A percentile compares a stretch with the other conserved stretches of the same genome.
These are phyloP conservation scores for Cercospora sp. DNA, from an alignment of 2,329 filamentous ascomycete species.

Conservation along the genomic window DNA sequence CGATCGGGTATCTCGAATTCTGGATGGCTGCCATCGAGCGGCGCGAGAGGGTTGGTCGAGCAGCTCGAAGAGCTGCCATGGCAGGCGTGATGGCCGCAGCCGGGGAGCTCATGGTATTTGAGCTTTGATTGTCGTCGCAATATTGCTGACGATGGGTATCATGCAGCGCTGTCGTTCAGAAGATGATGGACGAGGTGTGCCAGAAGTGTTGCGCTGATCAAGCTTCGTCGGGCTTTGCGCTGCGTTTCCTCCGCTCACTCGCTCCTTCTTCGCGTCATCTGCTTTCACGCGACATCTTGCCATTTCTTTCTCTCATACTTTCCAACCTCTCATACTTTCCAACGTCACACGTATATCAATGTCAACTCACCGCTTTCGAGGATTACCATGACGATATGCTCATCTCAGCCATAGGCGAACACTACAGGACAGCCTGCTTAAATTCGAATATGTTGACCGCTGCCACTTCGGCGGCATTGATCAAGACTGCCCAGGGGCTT, in stretches of 20 bases:
- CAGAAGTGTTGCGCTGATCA: neutral
- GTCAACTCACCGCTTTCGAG: neutral
- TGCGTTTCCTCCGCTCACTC: neutral
- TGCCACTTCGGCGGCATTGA: neutral
- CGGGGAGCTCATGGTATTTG: neutral
- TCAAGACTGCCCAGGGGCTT: neutral
- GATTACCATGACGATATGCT: neutral
- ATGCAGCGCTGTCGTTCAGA: neutral
- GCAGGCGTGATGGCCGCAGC: constrained; percentile 9
- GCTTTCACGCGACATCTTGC: neutral
- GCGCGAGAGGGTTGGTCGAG: constrained; percentile 38
- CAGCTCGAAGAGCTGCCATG: constrained; percentile 43
- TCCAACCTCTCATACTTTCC: neutral
- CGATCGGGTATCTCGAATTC: constrained; percentile 36
- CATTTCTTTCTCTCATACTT: neutral
- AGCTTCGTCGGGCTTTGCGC: neutral
- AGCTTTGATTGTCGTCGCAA: neutral
- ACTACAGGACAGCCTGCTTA: too few relatives aligned
- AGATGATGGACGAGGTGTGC: neutral
- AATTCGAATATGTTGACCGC: neutral
- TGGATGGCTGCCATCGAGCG: constrained; percentile 38
- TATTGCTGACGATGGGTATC: neutral
- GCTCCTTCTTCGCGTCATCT: neutral
- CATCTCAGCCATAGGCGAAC: neutral
- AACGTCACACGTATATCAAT: neutral